Evolutionary conservation across 305 asterid species (phyloP).

Genomic region (Fraxinus ornus): DNA sequence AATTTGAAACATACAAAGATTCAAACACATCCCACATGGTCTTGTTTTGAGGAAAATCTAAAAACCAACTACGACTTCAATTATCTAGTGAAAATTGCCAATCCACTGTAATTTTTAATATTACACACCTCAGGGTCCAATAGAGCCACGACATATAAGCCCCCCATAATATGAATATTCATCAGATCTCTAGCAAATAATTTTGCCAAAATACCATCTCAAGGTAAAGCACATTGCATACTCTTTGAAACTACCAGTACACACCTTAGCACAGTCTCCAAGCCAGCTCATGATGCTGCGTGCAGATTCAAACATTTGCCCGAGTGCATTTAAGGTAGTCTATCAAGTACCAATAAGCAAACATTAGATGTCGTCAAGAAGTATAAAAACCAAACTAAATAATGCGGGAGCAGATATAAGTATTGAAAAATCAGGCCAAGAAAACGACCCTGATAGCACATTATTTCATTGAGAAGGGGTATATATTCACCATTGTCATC

Average conservation of each 20-base stretch:
- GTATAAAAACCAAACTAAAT: conserved; percentile 6
- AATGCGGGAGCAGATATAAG: conserved; percentile 12
- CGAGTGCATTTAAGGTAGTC: conserved; percentile 78
- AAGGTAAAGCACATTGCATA: neutral
- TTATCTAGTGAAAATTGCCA: neutral
- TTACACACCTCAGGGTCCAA: neutral
- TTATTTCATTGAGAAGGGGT: neutral
- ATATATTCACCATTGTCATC: neutral
- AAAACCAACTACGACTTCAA: neutral
- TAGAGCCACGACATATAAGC: neutral
- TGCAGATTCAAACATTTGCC: conserved; percentile 83
- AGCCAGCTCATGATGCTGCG: conserved; percentile 86
- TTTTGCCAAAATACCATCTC: neutral
- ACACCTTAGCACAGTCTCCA: conserved; percentile 84
- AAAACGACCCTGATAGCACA: conserved; percentile 1
- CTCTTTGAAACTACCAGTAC: conserved; percentile 23
- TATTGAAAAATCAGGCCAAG: neutral
- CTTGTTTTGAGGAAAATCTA: neutral
- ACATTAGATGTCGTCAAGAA: conserved; percentile 17
- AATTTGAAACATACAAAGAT: conserved; percentile 9
- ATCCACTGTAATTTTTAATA: neutral
- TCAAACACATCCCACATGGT: neutral
- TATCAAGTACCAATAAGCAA: conserved; percentile 33
- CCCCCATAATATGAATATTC: neutral
- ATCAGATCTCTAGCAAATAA: neutral